Percentiles rank a stretch among this genome's conserved stretches.
Evolutionary conservation across 805 yeast genomes (phyloP).

Genomic region (Candida germanica): DNA sequence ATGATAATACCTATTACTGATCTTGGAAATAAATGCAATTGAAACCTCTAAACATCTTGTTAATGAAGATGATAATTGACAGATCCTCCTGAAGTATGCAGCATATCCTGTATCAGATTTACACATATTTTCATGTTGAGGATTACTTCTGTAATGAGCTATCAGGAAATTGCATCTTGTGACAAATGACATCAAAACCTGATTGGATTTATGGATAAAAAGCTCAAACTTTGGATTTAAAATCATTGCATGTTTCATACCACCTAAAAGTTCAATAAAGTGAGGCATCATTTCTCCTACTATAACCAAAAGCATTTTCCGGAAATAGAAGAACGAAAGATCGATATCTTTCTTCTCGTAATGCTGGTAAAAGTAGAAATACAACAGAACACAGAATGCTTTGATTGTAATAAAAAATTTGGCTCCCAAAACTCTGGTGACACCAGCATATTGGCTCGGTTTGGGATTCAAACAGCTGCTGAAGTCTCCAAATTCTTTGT

Average conservation of each 20-base stretch:
- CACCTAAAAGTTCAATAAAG: slow-evolving; percentile 32
- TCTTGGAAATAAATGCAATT: slow-evolving; percentile 33
- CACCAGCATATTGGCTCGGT: slow-evolving; percentile 7
- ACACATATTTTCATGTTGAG: slow-evolving; percentile 20
- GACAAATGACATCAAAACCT: slow-evolving; percentile 27
- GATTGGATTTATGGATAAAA: slow-evolving; percentile 30
- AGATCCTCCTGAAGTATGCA: slow-evolving; percentile 17
- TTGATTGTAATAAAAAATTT: slow-evolving; percentile 27
- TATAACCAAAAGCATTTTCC: slow-evolving; percentile 28
- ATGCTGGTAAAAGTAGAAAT: slow-evolving; percentile 41
- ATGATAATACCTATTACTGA: slow-evolving; percentile 35
- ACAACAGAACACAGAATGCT: slow-evolving; percentile 37
- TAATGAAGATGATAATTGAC: slow-evolving; percentile 21
- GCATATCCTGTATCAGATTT: slow-evolving; percentile 16
- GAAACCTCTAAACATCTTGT: slow-evolving; percentile 28
- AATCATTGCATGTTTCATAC: slow-evolving; percentile 34
- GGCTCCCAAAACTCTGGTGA: slow-evolving; percentile 16
- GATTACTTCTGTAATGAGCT: slow-evolving; percentile 18
- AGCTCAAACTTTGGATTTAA: slow-evolving; percentile 34
- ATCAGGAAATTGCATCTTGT: slow-evolving; percentile 29
- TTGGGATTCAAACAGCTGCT: slow-evolving; percentile 16
- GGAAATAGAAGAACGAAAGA: slow-evolving; percentile 36
- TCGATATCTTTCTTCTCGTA: slow-evolving; percentile 31
- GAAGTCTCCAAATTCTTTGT: slow-evolving; percentile 26
- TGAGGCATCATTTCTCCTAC: slow-evolving; percentile 33